A percentile compares a stretch with the other conserved stretches of the same genome.
Evolutionary conservation across 2,329 filamentous ascomycete genomes (phyloP).

Genomic region (Aureobasidium melanogenum): DNA sequence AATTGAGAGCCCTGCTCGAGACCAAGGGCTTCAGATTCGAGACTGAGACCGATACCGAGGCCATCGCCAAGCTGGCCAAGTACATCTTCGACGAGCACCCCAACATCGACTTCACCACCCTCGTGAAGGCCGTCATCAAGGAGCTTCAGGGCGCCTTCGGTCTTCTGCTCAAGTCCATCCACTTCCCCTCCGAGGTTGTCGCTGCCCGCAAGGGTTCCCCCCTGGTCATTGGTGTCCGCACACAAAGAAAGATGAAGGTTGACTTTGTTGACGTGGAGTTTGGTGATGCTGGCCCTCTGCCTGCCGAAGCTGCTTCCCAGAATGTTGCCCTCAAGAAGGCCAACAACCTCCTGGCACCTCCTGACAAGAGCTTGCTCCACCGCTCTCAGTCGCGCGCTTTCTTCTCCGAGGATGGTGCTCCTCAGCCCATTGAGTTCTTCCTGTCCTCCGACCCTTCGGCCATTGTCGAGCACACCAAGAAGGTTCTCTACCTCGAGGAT

Average conservation of each 20-base stretch:
- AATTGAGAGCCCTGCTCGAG: slow-evolving; percentile 85
- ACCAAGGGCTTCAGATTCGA: slow-evolving; percentile 97
- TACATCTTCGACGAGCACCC: slow-evolving; percentile 95
- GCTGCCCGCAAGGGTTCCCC: slow-evolving; percentile 97
- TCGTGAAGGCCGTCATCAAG: slow-evolving; percentile 95
- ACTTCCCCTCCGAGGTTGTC: slow-evolving; percentile 96
- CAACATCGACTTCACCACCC: slow-evolving; percentile 87
- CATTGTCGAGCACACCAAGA: slow-evolving; percentile 99
- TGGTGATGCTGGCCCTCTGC: slow-evolving; percentile 76
- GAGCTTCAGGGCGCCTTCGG: slow-evolving; percentile 97
- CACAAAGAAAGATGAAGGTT: slow-evolving; percentile 98
- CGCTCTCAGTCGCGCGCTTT: slow-evolving; percentile 97
- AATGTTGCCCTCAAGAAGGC: slow-evolving; percentile 91
- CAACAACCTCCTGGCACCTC: slow-evolving; percentile 63
- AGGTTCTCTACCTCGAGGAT: slow-evolving; percentile 98
- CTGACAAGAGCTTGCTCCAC: slow-evolving; percentile 97
- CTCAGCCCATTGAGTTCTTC: slow-evolving; percentile 98
- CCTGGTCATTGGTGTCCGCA: slow-evolving; percentile 93
- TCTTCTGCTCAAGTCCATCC: slow-evolving; percentile 93
- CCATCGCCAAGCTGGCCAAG: slow-evolving; percentile 97
- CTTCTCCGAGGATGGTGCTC: slow-evolving; percentile 95
- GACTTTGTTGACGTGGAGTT: slow-evolving; percentile 99
- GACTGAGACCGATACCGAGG: slow-evolving; percentile 98
- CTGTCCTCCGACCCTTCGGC: slow-evolving; percentile 96
- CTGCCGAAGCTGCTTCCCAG: slow-evolving; percentile 90